phyloP scores from a whole-genome alignment of 257 asterid genomes.

The Ocimum tenuiflorum region DNA sequence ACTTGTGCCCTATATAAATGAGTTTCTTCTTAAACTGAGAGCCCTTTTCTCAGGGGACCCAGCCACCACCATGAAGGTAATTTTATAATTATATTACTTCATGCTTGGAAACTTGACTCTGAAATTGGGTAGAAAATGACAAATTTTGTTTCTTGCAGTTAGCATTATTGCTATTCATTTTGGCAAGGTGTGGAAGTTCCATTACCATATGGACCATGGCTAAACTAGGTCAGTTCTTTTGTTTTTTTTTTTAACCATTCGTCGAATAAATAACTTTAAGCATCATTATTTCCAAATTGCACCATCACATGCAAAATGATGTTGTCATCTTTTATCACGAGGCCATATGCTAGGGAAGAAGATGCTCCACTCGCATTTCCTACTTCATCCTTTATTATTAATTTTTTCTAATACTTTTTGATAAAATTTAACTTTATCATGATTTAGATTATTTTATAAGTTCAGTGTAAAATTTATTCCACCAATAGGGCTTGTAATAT shows the following conservation, averaged over 20 bases:
- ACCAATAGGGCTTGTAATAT: too few relatives aligned
- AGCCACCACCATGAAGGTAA: conserved; percentile 81
- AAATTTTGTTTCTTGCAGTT: conserved; percentile 42
- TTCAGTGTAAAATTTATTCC: too few relatives aligned
- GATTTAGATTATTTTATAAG: too few relatives aligned
- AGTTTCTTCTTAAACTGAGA: conserved; percentile 56
- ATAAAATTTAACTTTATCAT: too few relatives aligned
- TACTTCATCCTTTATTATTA: too few relatives aligned
- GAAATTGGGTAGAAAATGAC: conserved; percentile 20
- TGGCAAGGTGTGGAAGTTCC: conserved; percentile 86
- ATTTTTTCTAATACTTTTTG: too few relatives aligned
- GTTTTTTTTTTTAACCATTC: background rate
- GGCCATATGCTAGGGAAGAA: too few relatives aligned
- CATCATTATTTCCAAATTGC: background rate
- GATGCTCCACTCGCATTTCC: too few relatives aligned
- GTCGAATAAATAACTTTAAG: background rate
- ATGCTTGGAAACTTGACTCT: conserved; percentile 5
- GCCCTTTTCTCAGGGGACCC: conserved; percentile 99
- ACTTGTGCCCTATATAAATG: conserved; percentile 64
- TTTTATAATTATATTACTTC: too few relatives aligned
- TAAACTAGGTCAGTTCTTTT: conserved; percentile 53
- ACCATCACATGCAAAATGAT: background rate
- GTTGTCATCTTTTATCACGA: background rate
- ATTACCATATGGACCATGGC: conserved; percentile 83
- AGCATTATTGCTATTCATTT: conserved; percentile 72